Evolutionary conservation across 2,329 filamentous ascomycete species (phyloP).

Genomic region (Orbilia brochopaga): DNA sequence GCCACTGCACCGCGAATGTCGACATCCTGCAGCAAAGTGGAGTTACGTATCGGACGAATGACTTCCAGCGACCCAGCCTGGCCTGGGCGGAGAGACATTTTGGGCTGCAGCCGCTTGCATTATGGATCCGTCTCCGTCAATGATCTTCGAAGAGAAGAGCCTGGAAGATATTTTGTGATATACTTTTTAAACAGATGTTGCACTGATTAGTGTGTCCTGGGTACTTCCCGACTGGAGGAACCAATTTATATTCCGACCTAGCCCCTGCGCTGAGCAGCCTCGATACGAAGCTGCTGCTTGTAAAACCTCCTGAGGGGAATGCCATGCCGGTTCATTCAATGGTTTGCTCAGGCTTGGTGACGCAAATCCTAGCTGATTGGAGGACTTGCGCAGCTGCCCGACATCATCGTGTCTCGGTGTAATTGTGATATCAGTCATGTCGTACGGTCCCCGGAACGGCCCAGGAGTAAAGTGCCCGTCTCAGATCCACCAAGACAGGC

Average conservation of each 20-base stretch:
- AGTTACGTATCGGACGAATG: conserved; percentile 34
- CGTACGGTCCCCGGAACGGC: too few relatives aligned
- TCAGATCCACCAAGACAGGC: too few relatives aligned
- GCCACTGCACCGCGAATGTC: conserved; percentile 50
- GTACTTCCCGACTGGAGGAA: conserved; percentile 37
- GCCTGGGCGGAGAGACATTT: conserved; percentile 33
- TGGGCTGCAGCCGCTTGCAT: conserved; percentile 34
- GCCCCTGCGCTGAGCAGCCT: conserved; percentile 22
- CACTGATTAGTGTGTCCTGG: too few relatives aligned
- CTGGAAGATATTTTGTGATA: neutral
- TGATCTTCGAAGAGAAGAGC: conserved; percentile 10
- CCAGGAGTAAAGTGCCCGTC: too few relatives aligned
- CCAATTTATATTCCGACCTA: conserved; percentile 38
- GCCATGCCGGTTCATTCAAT: conserved; percentile 34
- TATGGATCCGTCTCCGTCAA: conserved; percentile 1
- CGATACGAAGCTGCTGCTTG: conserved; percentile 41
- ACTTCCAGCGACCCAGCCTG: conserved; percentile 47
- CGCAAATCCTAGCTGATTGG: conserved; percentile 37
- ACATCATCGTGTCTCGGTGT: conserved; percentile 15
- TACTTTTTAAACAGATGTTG: neutral
- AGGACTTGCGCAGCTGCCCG: conserved; percentile 4
- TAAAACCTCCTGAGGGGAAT: conserved; percentile 42
- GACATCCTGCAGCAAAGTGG: conserved; percentile 50
- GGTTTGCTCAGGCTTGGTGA: conserved; percentile 45
- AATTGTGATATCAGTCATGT: too few relatives aligned